phyloP scores from a whole-genome alignment of 345 rosid genomes.

The Excoecaria agallocha region DNA sequence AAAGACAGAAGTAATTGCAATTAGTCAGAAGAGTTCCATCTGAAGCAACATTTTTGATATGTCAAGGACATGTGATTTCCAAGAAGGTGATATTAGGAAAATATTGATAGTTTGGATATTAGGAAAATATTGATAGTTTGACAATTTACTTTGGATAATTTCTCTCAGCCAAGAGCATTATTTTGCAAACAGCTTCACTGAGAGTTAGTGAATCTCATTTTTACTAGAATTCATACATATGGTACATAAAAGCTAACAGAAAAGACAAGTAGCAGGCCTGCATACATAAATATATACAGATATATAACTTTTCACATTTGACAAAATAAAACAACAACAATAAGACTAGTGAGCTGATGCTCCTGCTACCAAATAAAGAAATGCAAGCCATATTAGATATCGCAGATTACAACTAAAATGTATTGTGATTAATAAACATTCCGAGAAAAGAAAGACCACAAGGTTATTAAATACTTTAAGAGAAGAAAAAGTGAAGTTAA shows the following conservation, averaged over 20 bases:
- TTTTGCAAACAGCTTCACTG: neutral
- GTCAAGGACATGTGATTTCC: too few species aligned
- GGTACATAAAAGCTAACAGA: neutral
- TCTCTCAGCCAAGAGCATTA: neutral
- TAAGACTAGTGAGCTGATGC: neutral
- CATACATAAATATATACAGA: too few species aligned
- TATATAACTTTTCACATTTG: neutral
- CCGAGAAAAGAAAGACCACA: slow-evolving; percentile 3
- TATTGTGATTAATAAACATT: neutral
- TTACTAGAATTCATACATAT: neutral
- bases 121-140: too few species aligned
- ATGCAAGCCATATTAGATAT: neutral
- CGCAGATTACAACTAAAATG: neutral
- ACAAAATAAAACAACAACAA: neutral
- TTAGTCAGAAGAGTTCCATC: neutral
- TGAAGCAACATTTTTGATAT: neutral
- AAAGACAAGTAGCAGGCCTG: neutral
- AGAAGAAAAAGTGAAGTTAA: slow-evolving; percentile 7
- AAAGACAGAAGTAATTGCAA: neutral
- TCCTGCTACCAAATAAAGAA: neutral
- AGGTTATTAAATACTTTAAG: neutral
- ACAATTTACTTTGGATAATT: too few species aligned
- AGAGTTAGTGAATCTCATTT: neutral
- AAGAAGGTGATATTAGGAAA: too few species aligned
- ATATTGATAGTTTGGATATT: too few species aligned